Conservation (phyloP, 2,329 filamentous ascomycete species). For the Pseudopithomyces maydicus region DNA sequence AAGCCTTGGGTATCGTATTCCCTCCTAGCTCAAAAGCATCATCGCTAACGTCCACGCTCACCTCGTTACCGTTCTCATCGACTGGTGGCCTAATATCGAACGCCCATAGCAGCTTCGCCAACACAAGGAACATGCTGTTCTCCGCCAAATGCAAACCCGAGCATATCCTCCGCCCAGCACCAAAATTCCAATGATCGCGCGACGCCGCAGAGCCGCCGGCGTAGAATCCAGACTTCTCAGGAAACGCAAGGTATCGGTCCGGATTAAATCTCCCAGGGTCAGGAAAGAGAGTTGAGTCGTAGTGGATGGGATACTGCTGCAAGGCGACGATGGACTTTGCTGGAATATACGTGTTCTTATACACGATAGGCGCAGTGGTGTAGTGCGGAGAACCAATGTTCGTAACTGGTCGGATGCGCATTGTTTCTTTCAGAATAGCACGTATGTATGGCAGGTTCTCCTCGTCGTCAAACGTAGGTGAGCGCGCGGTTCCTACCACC, state of each 20-base stretch:
- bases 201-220: slow-evolving; percentile 39
- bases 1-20: slow-evolving; percentile 42
- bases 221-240: slow-evolving; percentile 35
- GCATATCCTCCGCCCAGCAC: slow-evolving; percentile 52
- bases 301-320: slow-evolving; percentile 38
- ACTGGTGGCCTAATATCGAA: slow-evolving; percentile 52
- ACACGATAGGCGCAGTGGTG: slow-evolving; percentile 42
- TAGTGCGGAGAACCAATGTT: slow-evolving; percentile 44
- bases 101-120: slow-evolving; percentile 54
- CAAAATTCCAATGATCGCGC: slow-evolving; percentile 45
- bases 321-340: slow-evolving; percentile 44
- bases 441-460: slow-evolving; percentile 46
- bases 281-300: slow-evolving; percentile 44
- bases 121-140: slow-evolving; percentile 47
- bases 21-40: slow-evolving; percentile 38
- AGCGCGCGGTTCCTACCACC: slow-evolving; percentile 20
- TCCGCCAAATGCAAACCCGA: slow-evolving; percentile 51
- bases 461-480: slow-evolving; percentile 51
- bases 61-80: slow-evolving; percentile 41
- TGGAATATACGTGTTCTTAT: slow-evolving; percentile 51
- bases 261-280: slow-evolving; percentile 50
- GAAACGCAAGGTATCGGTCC: slow-evolving; percentile 48
- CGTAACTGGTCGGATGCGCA: slow-evolving; percentile 45
- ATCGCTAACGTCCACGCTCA: slow-evolving; percentile 43
- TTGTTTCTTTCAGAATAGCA: slow-evolving; percentile 50